These are phyloP conservation scores for Porphyra umbilicalis DNA, from an alignment of 31 red algal species.

Conservation along the genomic window DNA sequence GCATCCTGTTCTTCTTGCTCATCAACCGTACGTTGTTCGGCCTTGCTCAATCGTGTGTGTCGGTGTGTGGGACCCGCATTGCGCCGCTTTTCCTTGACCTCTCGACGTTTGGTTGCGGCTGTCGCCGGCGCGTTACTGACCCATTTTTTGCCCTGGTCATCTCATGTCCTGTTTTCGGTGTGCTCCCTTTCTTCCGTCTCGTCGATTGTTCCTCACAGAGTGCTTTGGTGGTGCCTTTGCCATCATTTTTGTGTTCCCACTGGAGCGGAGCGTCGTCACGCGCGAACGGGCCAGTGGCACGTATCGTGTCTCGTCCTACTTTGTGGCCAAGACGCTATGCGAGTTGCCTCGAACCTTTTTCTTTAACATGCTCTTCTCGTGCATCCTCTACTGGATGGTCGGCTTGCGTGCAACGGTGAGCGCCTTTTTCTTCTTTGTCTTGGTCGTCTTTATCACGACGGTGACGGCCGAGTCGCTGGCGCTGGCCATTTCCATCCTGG, in stretches of 20 bases:
- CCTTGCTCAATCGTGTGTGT: neutral
- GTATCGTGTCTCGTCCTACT: conserved; percentile 87
- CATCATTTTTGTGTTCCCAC: conserved; percentile 64
- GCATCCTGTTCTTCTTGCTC: conserved; percentile 85
- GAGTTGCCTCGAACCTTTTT: conserved; percentile 72
- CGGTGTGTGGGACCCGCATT: too few relatives aligned
- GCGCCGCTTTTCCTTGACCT: too few relatives aligned
- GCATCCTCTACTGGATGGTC: conserved; percentile 91
- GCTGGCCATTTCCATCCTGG: conserved; percentile 43
- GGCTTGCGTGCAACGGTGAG: conserved; percentile 44
- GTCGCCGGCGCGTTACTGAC: too few relatives aligned
- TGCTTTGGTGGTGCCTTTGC: conserved; percentile 70
- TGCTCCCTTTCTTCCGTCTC: too few relatives aligned
- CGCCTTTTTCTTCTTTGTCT: conserved; percentile 69
- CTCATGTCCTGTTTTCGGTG: too few relatives aligned
- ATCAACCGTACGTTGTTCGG: conserved; percentile 57
- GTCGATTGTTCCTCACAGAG: too few relatives aligned
- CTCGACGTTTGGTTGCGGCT: too few relatives aligned
- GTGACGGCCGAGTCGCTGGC: conserved; percentile 64
- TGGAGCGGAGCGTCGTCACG: conserved; percentile 87
- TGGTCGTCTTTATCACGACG: conserved; percentile 55
- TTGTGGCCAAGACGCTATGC: conserved; percentile 70
- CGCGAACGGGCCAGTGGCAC: conserved; percentile 73
- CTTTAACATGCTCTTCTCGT: conserved; percentile 46
- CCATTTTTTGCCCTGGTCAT: too few relatives aligned